Evolutionary conservation across 352 stramenopile genomes (phyloP), one percentile per base, ranked within the genome.

Genomic region (Globisporangium polare): DNA sequence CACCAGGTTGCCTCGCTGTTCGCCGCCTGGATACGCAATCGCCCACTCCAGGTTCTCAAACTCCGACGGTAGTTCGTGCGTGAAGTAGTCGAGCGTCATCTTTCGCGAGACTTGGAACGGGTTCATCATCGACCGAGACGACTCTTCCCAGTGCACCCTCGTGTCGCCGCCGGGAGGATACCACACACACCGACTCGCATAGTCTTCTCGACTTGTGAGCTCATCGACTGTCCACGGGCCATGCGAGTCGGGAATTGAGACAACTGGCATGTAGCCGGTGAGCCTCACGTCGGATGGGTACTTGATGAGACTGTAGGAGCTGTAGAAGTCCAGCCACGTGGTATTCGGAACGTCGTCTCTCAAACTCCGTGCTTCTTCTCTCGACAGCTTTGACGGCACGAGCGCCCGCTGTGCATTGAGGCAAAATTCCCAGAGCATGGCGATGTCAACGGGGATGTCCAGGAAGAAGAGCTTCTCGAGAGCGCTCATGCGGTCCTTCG

Each of bases 401-500:
- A 88, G 70, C 2, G 66, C 59, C 58, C 67, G 62, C 46, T 86
- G 77, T 0, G 77, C 76, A 9, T 29, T 52, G 1, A 80, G 20
- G 27, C 71, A 83, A 12, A 89, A 59, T 12, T 72, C 73, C 1
- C 58, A 71, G 10, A 80, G 43, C 27, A 78, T 55, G 15, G 74
- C 65, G 5, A 89, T 35, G 22, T 82, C 63, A 17, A 47, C 53
- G 0, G 79, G 77, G 35, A 81, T 72, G 1, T 66, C 58, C 9
- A 86, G 24, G 42, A 80, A 78, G 53, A 86, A 84, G 17, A 89
- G 66, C n/a, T 80, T 53, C 46, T 74, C 62, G 15, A 78, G 50
- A 0, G 69, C 71, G 2, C 75, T 64, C 0, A 31, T 6, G n/a
- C 55, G 56, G 15, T 65, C 26, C 13, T 35, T 51, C 12, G 77